Evolutionary conservation across 164 flowering plant genomes (phyloP).

Genomic region (Echeveria elegans): DNA sequence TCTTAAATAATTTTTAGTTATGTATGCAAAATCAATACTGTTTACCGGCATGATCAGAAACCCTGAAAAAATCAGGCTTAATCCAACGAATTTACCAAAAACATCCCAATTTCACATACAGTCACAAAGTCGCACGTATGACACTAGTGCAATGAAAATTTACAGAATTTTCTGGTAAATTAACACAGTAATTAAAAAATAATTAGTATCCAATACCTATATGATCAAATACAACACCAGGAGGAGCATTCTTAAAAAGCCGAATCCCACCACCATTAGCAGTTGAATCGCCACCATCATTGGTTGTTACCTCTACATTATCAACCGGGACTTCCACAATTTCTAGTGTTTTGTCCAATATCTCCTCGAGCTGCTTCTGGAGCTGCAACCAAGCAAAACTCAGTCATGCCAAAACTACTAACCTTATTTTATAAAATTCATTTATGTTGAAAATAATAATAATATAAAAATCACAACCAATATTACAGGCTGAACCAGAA

Average conservation of each 20-base stretch:
- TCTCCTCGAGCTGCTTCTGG: conserved; percentile 59
- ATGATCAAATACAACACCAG: conserved; percentile 66
- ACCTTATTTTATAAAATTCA: conserved; percentile 6
- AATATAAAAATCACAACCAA: neutral
- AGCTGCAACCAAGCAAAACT: conserved; percentile 34
- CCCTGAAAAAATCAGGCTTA: neutral
- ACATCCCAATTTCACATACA: neutral
- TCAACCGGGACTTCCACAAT: conserved; percentile 25
- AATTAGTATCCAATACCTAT: conserved; percentile 23
- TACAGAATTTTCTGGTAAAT: neutral
- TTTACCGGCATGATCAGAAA: neutral
- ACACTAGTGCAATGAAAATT: neutral
- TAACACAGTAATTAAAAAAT: neutral
- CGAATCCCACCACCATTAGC: conserved; percentile 45
- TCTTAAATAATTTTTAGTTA: neutral
- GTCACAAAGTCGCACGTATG: neutral
- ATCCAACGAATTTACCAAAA: neutral
- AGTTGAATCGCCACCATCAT: conserved; percentile 11
- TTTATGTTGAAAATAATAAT: neutral
- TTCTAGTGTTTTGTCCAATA: conserved; percentile 55
- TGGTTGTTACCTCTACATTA: conserved; percentile 8
- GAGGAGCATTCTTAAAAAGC: conserved; percentile 59
- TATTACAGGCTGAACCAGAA: too few species aligned
- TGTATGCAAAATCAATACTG: neutral
- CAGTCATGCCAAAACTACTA: neutral